Percentiles rank a stretch among this genome's conserved stretches.
phyloP scores from a whole-genome alignment of 1,284 basidiomycete species.

The Inonotus hispidus region DNA sequence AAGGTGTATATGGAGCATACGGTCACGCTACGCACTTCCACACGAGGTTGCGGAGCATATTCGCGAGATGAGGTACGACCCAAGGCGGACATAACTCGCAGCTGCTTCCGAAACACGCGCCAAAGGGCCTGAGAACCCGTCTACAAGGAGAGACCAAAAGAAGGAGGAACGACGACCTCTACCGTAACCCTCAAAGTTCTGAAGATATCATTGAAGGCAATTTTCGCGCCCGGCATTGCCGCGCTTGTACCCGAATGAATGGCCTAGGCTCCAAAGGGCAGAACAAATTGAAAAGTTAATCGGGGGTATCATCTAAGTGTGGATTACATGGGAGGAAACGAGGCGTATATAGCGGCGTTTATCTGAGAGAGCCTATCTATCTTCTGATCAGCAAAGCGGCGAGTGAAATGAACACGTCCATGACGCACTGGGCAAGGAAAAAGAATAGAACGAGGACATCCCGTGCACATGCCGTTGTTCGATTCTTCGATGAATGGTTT shows the following conservation, averaged over 20 bases:
- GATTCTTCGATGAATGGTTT: background rate
- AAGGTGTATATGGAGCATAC: background rate
- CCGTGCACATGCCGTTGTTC: background rate
- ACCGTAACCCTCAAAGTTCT: constrained; percentile 1
- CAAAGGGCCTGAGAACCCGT: background rate
- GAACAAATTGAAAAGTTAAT: background rate
- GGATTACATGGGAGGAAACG: background rate
- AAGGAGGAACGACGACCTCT: background rate
- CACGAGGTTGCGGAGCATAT: constrained; percentile 5
- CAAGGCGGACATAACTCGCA: background rate
- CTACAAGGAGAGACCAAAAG: background rate
- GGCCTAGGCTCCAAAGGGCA: background rate
- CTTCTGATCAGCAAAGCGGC: background rate
- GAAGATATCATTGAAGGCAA: background rate
- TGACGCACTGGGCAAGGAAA: background rate
- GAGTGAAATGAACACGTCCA: background rate
- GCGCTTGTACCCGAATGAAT: background rate
- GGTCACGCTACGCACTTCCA: background rate
- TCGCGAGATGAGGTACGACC: constrained; percentile 1
- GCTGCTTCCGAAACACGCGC: constrained; percentile 1
- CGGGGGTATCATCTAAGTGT: background rate
- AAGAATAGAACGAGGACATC: background rate
- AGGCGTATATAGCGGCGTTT: background rate
- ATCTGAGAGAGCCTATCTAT: background rate
- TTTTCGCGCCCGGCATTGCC: background rate